Evolutionary conservation across 257 asterid species (phyloP), one percentile per base, ranked within the genome.

Genomic region (Nicotiana tomentosiformis): DNA sequence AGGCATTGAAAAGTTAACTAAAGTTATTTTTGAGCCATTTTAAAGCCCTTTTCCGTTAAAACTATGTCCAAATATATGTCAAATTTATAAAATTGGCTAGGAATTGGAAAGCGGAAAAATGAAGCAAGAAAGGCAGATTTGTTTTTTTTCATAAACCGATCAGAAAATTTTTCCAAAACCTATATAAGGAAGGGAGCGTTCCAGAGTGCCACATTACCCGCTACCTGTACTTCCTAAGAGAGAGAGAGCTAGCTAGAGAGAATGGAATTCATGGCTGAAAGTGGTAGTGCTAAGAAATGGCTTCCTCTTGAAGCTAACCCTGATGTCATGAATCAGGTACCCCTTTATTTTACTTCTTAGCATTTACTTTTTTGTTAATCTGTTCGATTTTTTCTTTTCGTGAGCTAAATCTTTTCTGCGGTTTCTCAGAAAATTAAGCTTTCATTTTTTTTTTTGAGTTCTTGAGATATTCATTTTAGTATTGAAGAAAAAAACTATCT

Each of bases 251-350:
- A 29, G 56, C 56, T 0, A 12, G 51, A 30, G 57, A 43, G 11
- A 76, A 33, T 67, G 80, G 26, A n/a, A 49, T 81, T 68, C 76
- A 95, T 94, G 99, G 95, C 96, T 56, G 86, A 83, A 65, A 76
- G 14, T 55, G 35, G 90, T 83, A 81, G 90, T 78, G 89, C 92
- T 76, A 95, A 94, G 89, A 91, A 88, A 88, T 95, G 99, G 98
- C 97, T 95, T 88, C 99, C 99, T 84, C 97, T 95, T 61, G 99
- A 95, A 91, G 98, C 99, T 70, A 95, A 94, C 81, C 99, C 98
- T 10, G 99, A 95, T 82, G 90, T 94, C 64, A 95, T 93, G 97
- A 95, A 95, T 88, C 99, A 95, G 99, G 99, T 95, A 62, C 15
- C 15, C 66, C 43, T 66, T 61, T 26, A 43, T 53, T 7, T 10